Percentiles rank a stretch among this genome's conserved stretches.
These are phyloP conservation scores for Aspergillus persii DNA, from an alignment of 2,329 filamentous ascomycete species.

Conservation along the genomic window DNA sequence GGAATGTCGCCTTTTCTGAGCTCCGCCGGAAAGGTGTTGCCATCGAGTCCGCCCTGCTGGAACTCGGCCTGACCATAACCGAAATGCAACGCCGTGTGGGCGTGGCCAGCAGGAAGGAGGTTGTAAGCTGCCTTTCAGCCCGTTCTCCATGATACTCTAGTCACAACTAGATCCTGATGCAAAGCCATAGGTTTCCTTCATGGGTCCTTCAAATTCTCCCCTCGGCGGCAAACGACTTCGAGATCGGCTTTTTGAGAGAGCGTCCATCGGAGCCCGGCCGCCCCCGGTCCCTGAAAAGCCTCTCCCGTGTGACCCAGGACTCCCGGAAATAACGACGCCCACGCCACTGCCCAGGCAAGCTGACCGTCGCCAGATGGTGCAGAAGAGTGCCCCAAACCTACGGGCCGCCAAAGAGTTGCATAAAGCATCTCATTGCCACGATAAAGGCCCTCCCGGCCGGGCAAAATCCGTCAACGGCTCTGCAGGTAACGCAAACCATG, in stretches of 20 bases:
- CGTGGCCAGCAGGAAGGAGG: constrained; percentile 70
- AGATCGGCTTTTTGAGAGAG: constrained; percentile 24
- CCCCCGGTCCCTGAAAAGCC: constrained; percentile 26
- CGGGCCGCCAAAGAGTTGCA: constrained; percentile 13
- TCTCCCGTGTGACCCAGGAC: constrained; percentile 28
- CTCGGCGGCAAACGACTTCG: constrained; percentile 22
- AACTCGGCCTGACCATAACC: constrained; percentile 72
- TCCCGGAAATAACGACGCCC: constrained; percentile 7
- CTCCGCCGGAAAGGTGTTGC: constrained; percentile 70
- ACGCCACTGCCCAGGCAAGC: constrained; percentile 11
- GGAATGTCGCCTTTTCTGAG: constrained; percentile 76
- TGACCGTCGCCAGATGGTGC: constrained; percentile 9
- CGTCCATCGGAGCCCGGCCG: constrained; percentile 5
- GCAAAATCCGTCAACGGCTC: constrained; percentile 26
- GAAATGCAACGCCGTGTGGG: constrained; percentile 86
- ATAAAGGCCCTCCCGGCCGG: constrained; percentile 15
- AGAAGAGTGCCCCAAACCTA: constrained; percentile 19
- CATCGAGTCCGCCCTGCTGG: constrained; percentile 67
- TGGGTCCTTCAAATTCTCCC: constrained; percentile 10
- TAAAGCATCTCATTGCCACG: constrained; percentile 3
- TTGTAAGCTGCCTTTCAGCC: constrained; percentile 53
- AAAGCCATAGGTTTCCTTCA: constrained; percentile 21
- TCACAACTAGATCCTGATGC: constrained; percentile 4
- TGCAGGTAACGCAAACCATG: constrained; percentile 9
- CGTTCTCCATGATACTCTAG: background rate